A percentile compares a stretch with the other conserved stretches of the same genome.
Evolutionary conservation across 2,329 filamentous ascomycete species (phyloP).

Genomic region (Fusarium fracticaudum): DNA sequence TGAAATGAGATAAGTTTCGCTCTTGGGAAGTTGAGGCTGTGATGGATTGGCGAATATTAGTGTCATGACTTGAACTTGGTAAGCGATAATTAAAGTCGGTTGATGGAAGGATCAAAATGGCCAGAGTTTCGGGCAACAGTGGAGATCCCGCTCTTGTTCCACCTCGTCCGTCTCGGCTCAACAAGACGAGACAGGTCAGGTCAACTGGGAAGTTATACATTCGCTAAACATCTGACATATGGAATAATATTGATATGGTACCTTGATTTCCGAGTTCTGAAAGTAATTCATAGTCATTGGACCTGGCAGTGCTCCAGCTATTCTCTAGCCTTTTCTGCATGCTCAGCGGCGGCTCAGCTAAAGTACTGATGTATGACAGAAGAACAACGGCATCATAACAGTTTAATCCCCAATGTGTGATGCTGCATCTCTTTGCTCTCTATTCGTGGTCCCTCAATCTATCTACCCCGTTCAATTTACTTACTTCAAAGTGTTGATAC

Average conservation of each 20-base stretch:
- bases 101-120: background rate
- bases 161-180: background rate
- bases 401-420: background rate
- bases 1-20: background rate
- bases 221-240: background rate
- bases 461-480: background rate
- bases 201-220: background rate
- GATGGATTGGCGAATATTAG: background rate
- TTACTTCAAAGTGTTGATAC: accelerated
- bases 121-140: slow-evolving; percentile 5
- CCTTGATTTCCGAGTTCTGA: accelerated
- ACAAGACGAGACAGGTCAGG: background rate
- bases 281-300: accelerated
- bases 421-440: background rate
- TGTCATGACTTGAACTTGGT: background rate
- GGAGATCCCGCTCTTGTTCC: slow-evolving; percentile 15
- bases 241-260: too few relatives aligned
- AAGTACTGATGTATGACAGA: background rate
- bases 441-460: accelerated
- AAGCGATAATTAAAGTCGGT: background rate
- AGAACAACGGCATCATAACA: background rate
- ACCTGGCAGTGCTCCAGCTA: background rate
- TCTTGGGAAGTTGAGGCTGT: background rate
- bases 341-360: background rate
- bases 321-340: background rate